phyloP scores from a whole-genome alignment of 106 monocot species.

The Agapanthus africanus region DNA sequence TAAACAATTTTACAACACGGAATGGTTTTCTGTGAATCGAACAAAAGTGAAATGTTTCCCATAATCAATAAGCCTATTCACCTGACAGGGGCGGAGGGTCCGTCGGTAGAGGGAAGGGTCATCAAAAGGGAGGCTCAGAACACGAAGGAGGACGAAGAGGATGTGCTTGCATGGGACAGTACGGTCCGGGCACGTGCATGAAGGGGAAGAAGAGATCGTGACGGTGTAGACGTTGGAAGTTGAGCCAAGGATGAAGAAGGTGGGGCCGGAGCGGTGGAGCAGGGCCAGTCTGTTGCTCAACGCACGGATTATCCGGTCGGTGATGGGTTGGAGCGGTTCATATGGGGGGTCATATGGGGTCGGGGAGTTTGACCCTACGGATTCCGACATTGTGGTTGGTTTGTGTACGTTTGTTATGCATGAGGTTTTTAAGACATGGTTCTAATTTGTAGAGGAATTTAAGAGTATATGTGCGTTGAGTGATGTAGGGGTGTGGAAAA shows the following conservation, averaged over 20 bases:
- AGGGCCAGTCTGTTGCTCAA: conserved; percentile 58
- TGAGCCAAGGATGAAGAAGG: conserved; percentile 72
- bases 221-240: conserved; percentile 84
- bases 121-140: conserved; percentile 49
- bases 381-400: not conserved
- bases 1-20: too few species aligned
- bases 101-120: conserved; percentile 41
- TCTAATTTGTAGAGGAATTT: not conserved
- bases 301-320: conserved; percentile 62
- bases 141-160: conserved; percentile 82
- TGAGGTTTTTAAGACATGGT: not conserved
- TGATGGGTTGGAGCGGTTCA: conserved; percentile 17
- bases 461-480: conserved; percentile 1
- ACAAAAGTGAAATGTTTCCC: too few species aligned
- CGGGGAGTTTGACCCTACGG: not conserved
- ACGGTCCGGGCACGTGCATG: conserved; percentile 80
- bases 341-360: not conserved
- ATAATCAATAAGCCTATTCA: too few species aligned
- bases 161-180: conserved; percentile 80
- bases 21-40: too few species aligned
- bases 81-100: conserved; percentile 39
- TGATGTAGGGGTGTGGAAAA: not conserved
- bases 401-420: not conserved
- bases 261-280: conserved; percentile 43
- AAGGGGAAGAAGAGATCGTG: conserved; percentile 35